Evolutionary conservation across 495 filamentous ascomycete genomes (phyloP), one percentile per base, ranked within the genome.

Genomic region (Xanthoparmelia taractica): DNA sequence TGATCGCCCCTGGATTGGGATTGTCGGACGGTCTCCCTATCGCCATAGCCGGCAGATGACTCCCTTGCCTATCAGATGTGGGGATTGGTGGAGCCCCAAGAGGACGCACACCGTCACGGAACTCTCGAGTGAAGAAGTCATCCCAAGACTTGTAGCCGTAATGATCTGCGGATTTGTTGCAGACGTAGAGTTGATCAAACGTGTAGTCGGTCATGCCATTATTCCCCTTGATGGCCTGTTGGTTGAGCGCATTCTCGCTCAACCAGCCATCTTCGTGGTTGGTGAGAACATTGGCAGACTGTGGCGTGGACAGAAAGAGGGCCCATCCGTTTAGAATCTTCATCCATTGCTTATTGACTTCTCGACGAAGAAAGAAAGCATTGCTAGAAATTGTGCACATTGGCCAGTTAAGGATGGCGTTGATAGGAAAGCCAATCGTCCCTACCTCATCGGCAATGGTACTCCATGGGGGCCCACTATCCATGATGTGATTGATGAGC

Each of bases 141-240:
- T 92, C 87, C 88, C 88, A 91, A 1, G 85, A 89, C 48, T 76
- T 80, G 72, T 78, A 79, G 29, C 87, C 88, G 69, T 81, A 75
- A 64, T 86, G 66, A 36, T 36, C 56, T 73, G 70, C 2, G 75
- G 65, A 0, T 62, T 66, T 0, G 82, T 86, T 77, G 66, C 82
- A 84, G 13, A 73, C 31, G 43, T 17, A 65, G 25, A 82, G 75
- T 12, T 82, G 72, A 54, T 83, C 77, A 65, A 86, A 84, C 23
- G 68, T 74, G 58, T 74, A 71, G 20, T 68, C 61, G n/a, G 78
- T 23, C 66, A 48, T 0, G 75, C 68, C 56, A 52, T 63, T 70
- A 66, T 83, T 83, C 67, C 79, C 80, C 0, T 80, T 77, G 15
- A 75, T 70, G 71, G 79, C 76, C 10, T 83, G 55, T 52, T 81